phyloP scores from a whole-genome alignment of 441 rosid species.

The Brassica balearica region DNA sequence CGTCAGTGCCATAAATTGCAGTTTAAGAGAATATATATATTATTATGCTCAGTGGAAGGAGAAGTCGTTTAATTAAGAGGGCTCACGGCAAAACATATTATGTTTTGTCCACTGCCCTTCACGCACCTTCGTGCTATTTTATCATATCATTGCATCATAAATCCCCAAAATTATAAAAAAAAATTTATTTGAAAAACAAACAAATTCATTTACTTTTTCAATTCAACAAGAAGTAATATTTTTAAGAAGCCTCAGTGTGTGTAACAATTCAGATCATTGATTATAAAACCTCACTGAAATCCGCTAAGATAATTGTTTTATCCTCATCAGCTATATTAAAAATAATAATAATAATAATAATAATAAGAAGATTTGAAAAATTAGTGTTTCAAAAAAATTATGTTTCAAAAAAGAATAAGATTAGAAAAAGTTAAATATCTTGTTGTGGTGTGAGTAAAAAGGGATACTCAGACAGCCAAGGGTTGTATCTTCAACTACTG shows the following conservation, averaged over 20 bases:
- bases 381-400: too few species aligned
- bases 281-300: constrained; percentile 83
- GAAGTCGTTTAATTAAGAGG: constrained; percentile 79
- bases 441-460: background rate
- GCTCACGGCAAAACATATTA: constrained; percentile 78
- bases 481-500: constrained; percentile 88
- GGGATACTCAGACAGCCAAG: constrained; percentile 99
- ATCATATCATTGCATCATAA: constrained; percentile 75
- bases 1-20: constrained; percentile 37
- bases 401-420: too few species aligned
- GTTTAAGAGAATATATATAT: background rate
- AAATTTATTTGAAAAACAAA: background rate
- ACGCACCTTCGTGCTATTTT: constrained; percentile 61
- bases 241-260: constrained; percentile 81
- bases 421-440: background rate
- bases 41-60: constrained; percentile 97
- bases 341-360: background rate
- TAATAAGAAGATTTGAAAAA: background rate
- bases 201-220: background rate
- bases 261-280: constrained; percentile 95
- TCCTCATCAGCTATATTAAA: constrained; percentile 63
- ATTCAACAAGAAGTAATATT: background rate
- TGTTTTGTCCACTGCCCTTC: constrained; percentile 79
- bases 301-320: constrained; percentile 81
- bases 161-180: background rate